Conservation (phyloP, 2,329 filamentous ascomycete genomes). For the Colletotrichum nymphaeae region DNA sequence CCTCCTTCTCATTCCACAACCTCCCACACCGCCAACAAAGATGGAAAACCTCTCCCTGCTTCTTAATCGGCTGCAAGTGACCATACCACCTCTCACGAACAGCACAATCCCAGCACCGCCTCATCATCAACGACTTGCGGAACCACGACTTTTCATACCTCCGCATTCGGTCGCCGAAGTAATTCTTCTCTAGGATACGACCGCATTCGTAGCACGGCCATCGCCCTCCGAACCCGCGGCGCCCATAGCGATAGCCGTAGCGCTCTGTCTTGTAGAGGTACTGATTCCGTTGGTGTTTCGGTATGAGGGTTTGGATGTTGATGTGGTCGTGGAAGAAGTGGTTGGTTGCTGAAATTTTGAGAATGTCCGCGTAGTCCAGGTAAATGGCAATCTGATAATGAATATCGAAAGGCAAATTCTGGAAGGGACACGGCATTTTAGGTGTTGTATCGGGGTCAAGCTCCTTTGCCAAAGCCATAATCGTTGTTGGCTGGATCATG, state of each 20-base stretch:
- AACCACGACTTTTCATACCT: neutral
- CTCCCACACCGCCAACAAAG: slow-evolving; percentile 8
- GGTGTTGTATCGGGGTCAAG: neutral
- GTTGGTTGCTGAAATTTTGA: slow-evolving; percentile 3
- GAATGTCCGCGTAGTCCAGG: neutral
- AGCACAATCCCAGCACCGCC: slow-evolving; percentile 23
- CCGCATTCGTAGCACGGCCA: slow-evolving; percentile 12
- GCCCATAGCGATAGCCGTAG: neutral
- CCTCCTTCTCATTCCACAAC: neutral
- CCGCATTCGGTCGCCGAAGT: slow-evolving; percentile 9
- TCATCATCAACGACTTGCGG: neutral
- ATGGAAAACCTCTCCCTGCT: neutral
- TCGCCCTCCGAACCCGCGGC: neutral
- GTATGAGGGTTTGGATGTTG: neutral
- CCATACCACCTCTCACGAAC: neutral
- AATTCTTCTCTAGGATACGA: neutral
- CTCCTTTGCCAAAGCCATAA: too few species aligned
- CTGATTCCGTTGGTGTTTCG: neutral
- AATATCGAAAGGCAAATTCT: neutral
- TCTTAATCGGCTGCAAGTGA: slow-evolving; percentile 12
- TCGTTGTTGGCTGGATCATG: too few species aligned
- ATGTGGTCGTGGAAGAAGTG: neutral
- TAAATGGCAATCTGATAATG: neutral
- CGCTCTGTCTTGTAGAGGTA: neutral
- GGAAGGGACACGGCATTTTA: neutral